Evolutionary conservation across 345 rosid species (phyloP), one percentile per base, ranked within the genome.

Genomic region (Combretum micranthum): DNA sequence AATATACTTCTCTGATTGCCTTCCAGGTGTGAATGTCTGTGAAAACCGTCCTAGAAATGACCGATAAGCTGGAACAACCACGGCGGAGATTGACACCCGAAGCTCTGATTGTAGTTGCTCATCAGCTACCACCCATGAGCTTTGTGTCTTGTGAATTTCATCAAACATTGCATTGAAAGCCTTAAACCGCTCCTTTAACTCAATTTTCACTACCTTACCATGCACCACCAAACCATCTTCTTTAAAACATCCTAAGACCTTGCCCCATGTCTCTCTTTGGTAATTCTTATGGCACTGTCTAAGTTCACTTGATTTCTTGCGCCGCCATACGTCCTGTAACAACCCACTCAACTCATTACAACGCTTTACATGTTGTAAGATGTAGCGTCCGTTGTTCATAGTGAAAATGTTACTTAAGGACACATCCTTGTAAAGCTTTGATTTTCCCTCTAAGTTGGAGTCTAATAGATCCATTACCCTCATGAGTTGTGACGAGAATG

Each of bases 371-470:
- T 88, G 85, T 59, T 92, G 89, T 55, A 86, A 66, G 43, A 88
- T 86, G 81, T 86, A 92, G n/a, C 90, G 82, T 5, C 97, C 98
- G 15, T 92, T 92, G 77, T 92, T 92, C 98, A 92, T 92, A 95
- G 86, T 84, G 79, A 92, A 92, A 19, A 92, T 88, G 75, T 74
- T 65, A 63, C 86, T 69, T 59, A 92, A 61, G 1, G 93, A 61
- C 12, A 79, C 46, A 64, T 92, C 91, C 56, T 53, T 84, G 74
- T 92, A 92, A 19, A 80, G 79, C 75, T 78, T 84, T 9, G 98
- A 78, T 49, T 86, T 92, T 3, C 39, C 63, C 26, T 83, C 93
- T 49, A 88, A 59, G 61, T 84, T 77, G 8, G 74, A 52, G 44
- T 92, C 93, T 52, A 88, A 53, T 48, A 88, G 61, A 22, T 77